Percentiles rank a stretch among this genome's conserved stretches.
Evolutionary conservation across 164 flowering plant genomes (phyloP).

Genomic region (Aristolochia californica): DNA sequence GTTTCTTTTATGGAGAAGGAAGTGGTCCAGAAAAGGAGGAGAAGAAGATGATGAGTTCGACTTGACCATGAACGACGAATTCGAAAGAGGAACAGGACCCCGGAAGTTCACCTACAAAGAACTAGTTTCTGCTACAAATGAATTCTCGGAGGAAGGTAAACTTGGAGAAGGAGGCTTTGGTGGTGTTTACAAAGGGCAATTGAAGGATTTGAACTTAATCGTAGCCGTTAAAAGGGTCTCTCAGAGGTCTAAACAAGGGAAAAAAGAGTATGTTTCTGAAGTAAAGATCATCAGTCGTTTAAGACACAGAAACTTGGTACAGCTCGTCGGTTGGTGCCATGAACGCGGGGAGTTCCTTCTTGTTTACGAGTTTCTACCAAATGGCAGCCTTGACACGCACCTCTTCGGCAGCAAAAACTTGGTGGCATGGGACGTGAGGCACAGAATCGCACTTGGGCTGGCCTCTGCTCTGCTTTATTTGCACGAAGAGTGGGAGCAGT

Average conservation of each 20-base stretch:
- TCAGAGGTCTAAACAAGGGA: slow-evolving; percentile 34
- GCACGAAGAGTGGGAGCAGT: slow-evolving; percentile 51
- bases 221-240: slow-evolving; percentile 35
- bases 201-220: slow-evolving; percentile 9
- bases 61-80: slow-evolving; percentile 21
- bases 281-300: slow-evolving; percentile 39
- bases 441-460: slow-evolving; percentile 33
- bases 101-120: slow-evolving; percentile 16
- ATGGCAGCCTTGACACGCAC: slow-evolving; percentile 39
- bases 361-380: slow-evolving; percentile 42
- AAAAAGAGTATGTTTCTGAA: slow-evolving; percentile 35
- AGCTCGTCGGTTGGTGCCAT: slow-evolving; percentile 52
- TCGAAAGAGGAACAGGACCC: slow-evolving; percentile 32
- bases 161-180: slow-evolving; percentile 29
- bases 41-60: slow-evolving; percentile 1
- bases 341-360: slow-evolving; percentile 35
- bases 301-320: slow-evolving; percentile 40
- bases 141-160: slow-evolving; percentile 18
- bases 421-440: slow-evolving; percentile 25
- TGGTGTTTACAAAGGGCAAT: slow-evolving; percentile 30
- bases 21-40: neutral
- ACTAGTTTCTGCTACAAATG: slow-evolving; percentile 17
- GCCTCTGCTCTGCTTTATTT: slow-evolving; percentile 39
- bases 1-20: slow-evolving; percentile 9
- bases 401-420: slow-evolving; percentile 18